Conservation (phyloP, 345 rosid genomes). For the Brassica napus region DNA sequence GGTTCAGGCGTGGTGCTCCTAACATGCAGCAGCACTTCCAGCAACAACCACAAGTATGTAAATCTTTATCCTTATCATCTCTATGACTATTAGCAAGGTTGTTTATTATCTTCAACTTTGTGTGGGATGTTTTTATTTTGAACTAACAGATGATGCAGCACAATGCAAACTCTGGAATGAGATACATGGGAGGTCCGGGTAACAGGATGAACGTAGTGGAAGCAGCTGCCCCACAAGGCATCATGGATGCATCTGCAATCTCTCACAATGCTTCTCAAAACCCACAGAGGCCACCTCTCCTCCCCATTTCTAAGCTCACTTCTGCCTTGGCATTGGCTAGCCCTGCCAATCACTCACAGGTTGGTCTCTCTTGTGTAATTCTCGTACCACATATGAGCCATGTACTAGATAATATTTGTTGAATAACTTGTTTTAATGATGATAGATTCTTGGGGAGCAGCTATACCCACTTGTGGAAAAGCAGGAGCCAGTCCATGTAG, state of each 20-base stretch:
- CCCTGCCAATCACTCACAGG: slow-evolving; percentile 44
- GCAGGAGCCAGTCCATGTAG: slow-evolving; percentile 54
- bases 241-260: slow-evolving; percentile 48
- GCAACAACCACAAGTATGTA: slow-evolving; percentile 31
- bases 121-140: not conserved
- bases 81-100: not conserved
- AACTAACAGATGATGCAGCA: slow-evolving; percentile 41
- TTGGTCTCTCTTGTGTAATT: not conserved
- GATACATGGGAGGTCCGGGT: slow-evolving; percentile 49
- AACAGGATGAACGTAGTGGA: slow-evolving; percentile 45
- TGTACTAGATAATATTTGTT: not conserved
- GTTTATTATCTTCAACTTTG: not conserved
- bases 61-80: not conserved
- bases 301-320: slow-evolving; percentile 50
- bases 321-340: slow-evolving; percentile 58
- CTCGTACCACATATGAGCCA: not conserved
- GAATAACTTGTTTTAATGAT: not conserved
- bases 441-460: slow-evolving; percentile 72
- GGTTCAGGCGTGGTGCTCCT: slow-evolving; percentile 48
- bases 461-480: slow-evolving; percentile 66
- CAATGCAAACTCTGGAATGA: slow-evolving; percentile 43
- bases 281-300: slow-evolving; percentile 18
- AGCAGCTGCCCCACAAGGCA: slow-evolving; percentile 45
- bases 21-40: slow-evolving; percentile 41
- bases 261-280: slow-evolving; percentile 26